Conservation (phyloP, 192 early-diverging fungal species). For the Mortierella alpina region DNA sequence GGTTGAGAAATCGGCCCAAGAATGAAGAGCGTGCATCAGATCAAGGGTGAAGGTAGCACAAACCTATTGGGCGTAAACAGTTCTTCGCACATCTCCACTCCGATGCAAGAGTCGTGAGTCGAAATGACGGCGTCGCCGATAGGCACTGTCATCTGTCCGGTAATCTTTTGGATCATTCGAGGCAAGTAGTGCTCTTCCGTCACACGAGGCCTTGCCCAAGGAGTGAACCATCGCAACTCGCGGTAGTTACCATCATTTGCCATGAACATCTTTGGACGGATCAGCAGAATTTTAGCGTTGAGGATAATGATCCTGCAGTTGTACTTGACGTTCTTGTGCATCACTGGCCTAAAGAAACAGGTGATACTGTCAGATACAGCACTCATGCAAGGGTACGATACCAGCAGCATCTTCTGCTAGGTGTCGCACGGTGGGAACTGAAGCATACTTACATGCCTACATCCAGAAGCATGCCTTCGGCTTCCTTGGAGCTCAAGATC, state of each 20-base stretch:
- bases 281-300: slow-evolving; percentile 87
- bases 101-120: slow-evolving; percentile 88
- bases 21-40: background rate
- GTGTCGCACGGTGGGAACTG: background rate
- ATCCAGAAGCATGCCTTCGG: slow-evolving; percentile 88
- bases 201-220: slow-evolving; percentile 75
- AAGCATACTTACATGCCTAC: slow-evolving; percentile 87
- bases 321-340: slow-evolving; percentile 92
- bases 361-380: background rate
- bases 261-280: slow-evolving; percentile 95
- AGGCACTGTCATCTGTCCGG: slow-evolving; percentile 82
- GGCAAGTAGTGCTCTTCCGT: slow-evolving; percentile 89
- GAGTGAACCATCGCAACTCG: slow-evolving; percentile 93
- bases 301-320: slow-evolving; percentile 95
- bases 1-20: background rate
- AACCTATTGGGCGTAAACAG: slow-evolving; percentile 93
- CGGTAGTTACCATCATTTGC: slow-evolving; percentile 99
- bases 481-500: slow-evolving; percentile 73
- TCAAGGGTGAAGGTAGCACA: background rate
- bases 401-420: too few relatives aligned
- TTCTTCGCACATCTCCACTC: slow-evolving; percentile 97
- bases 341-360: slow-evolving; percentile 75
- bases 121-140: slow-evolving; percentile 93
- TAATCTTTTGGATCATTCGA: slow-evolving; percentile 79
- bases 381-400: background rate